These are phyloP conservation scores for Ophiostoma piceae DNA, from an alignment of 2,329 filamentous ascomycete species.

Conservation along the genomic window DNA sequence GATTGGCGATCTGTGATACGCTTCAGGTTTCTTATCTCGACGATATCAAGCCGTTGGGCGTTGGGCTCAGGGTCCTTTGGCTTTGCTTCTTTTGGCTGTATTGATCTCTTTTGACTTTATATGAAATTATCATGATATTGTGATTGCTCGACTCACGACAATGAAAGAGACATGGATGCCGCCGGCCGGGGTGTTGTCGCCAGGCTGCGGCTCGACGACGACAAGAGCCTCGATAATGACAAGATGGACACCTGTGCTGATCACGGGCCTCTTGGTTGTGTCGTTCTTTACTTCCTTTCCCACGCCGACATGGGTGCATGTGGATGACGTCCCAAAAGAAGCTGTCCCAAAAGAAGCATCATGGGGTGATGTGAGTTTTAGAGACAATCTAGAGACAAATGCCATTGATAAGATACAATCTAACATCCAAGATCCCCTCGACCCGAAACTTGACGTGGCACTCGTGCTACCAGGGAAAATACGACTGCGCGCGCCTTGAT, in stretches of 20 bases:
- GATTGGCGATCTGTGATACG: background rate
- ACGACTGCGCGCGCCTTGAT: conserved; percentile 38
- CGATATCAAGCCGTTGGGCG: background rate
- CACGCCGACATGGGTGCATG: background rate
- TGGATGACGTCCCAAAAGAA: background rate
- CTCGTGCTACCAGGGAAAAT: conserved; percentile 34
- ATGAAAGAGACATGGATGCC: conserved; percentile 8
- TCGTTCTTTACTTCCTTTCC: background rate
- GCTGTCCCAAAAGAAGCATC: background rate
- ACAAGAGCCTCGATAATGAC: background rate
- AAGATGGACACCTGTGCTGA: background rate
- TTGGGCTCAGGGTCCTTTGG: background rate
- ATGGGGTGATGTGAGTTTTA: conserved; percentile 1
- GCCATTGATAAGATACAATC: too few species aligned
- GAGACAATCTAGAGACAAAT: too few species aligned
- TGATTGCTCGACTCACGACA: background rate
- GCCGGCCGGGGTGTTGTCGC: background rate
- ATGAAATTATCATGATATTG: background rate
- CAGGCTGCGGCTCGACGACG: background rate
- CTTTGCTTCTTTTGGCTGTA: background rate
- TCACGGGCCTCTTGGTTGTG: background rate
- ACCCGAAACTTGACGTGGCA: conserved; percentile 35
- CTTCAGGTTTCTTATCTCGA: conserved; percentile 1
- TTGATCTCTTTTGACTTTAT: background rate
- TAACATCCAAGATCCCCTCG: conserved; percentile 30